phyloP scores from a whole-genome alignment of 2,329 filamentous ascomycete genomes.

The Sporothrix pseudoabietina region DNA sequence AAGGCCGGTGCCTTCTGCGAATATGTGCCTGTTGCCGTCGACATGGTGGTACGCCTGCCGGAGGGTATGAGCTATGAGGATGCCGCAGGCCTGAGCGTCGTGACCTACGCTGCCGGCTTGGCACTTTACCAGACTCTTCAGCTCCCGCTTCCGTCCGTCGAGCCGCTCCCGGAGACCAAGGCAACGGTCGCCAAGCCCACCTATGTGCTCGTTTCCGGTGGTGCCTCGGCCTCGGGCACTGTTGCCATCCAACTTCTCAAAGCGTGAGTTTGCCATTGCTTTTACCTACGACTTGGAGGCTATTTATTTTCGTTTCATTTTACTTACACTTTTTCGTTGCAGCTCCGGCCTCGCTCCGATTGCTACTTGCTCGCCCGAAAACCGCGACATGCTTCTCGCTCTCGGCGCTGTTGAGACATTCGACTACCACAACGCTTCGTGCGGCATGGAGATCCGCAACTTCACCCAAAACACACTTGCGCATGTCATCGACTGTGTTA shows the following conservation, averaged over 20 bases:
- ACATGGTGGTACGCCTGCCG: constrained; percentile 29
- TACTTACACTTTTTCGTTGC: background rate
- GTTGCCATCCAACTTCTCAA: constrained; percentile 45
- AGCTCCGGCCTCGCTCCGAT: constrained; percentile 30
- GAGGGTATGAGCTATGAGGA: constrained; percentile 30
- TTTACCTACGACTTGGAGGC: background rate
- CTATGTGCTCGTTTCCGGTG: constrained; percentile 45
- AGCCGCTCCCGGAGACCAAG: background rate
- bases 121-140: constrained; percentile 30
- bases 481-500: constrained; percentile 34
- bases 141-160: constrained; percentile 24
- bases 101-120: constrained; percentile 32
- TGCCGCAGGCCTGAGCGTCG: constrained; percentile 32
- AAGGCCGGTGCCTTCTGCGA: constrained; percentile 37
- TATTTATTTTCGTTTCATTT: background rate
- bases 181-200: background rate
- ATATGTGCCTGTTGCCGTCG: constrained; percentile 33
- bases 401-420: constrained; percentile 34
- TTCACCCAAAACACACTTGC: constrained; percentile 33
- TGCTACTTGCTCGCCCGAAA: constrained; percentile 33
- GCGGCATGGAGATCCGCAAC: constrained; percentile 35
- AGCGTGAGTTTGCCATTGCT: constrained; percentile 34
- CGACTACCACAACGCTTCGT: constrained; percentile 34
- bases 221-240: constrained; percentile 44
- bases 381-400: constrained; percentile 23